Conservation (phyloP, 805 yeast genomes). For the Candida pini region DNA sequence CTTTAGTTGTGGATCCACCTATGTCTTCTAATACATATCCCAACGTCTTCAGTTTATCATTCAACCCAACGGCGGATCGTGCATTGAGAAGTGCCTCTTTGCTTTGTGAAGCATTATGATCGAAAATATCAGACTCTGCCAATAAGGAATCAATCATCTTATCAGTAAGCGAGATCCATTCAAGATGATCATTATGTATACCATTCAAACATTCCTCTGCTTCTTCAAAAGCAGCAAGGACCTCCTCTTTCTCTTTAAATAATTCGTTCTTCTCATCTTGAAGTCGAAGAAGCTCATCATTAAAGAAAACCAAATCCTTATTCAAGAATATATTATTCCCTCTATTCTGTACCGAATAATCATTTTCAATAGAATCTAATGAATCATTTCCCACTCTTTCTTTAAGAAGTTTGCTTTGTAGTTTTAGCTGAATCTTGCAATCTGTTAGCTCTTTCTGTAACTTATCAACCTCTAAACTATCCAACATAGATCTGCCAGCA, state of each 20-base stretch:
- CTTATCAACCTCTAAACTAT: constrained; percentile 18
- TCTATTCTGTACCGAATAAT: background rate
- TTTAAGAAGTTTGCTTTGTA: constrained; percentile 26
- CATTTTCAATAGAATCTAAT: too few relatives aligned
- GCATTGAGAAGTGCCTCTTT: background rate
- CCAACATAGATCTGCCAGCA: constrained; percentile 8
- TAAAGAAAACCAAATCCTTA: constrained; percentile 1
- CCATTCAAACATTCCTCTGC: constrained; percentile 14
- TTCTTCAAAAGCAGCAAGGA: constrained; percentile 11
- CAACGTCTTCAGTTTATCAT: constrained; percentile 6
- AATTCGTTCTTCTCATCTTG: constrained; percentile 10
- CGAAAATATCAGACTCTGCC: background rate
- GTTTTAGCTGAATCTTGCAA: constrained; percentile 28
- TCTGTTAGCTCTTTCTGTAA: constrained; percentile 28
- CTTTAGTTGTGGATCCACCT: too few relatives aligned
- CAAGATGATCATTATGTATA: constrained; percentile 12
- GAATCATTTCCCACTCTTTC: constrained; percentile 5
- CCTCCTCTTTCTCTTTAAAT: constrained; percentile 14
- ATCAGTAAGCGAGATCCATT: constrained; percentile 9
- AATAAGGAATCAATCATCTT: constrained; percentile 7
- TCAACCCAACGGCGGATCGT: constrained; percentile 2
- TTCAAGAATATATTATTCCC: background rate
- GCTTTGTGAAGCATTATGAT: background rate
- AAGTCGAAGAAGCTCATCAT: constrained; percentile 10
- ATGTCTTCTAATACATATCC: too few relatives aligned